These are phyloP conservation scores for Rutstroemia sp. DNA, from an alignment of 2,329 filamentous ascomycete species.

Conservation along the genomic window DNA sequence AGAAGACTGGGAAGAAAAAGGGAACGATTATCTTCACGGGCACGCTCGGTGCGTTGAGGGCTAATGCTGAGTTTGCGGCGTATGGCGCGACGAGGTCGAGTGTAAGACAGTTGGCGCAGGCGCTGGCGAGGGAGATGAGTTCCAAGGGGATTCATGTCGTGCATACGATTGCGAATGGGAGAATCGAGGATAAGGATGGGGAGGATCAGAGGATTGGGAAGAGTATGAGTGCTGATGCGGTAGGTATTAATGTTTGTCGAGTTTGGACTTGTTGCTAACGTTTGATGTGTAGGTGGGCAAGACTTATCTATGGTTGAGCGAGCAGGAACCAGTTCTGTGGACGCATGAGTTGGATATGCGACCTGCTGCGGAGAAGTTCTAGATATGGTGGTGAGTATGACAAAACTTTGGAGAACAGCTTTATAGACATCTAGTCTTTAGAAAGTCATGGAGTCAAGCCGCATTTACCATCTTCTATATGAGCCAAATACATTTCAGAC, in stretches of 20 bases:
- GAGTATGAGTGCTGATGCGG: conserved; percentile 50
- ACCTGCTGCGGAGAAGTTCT: conserved; percentile 41
- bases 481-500: too few species aligned
- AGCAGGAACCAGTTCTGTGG: conserved; percentile 34
- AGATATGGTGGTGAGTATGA: neutral
- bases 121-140: conserved; percentile 48
- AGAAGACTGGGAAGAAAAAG: conserved; percentile 42
- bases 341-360: conserved; percentile 46
- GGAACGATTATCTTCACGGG: conserved; percentile 51
- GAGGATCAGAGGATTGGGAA: conserved; percentile 40
- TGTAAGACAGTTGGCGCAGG: conserved; percentile 48
- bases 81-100: conserved; percentile 40
- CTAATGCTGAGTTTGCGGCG: conserved; percentile 45
- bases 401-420: neutral
- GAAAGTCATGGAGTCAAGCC: too few species aligned
- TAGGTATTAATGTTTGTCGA: conserved; percentile 20
- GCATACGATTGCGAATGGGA: conserved; percentile 51
- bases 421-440: too few species aligned
- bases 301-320: conserved; percentile 44
- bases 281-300: conserved; percentile 31
- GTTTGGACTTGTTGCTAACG: neutral
- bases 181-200: conserved; percentile 43
- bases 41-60: conserved; percentile 45
- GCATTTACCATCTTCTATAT: too few species aligned
- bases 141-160: conserved; percentile 49